Base-by-base conservation (phyloP, 1,284 basidiomycete genomes). In the Tremellales sp. region DNA sequence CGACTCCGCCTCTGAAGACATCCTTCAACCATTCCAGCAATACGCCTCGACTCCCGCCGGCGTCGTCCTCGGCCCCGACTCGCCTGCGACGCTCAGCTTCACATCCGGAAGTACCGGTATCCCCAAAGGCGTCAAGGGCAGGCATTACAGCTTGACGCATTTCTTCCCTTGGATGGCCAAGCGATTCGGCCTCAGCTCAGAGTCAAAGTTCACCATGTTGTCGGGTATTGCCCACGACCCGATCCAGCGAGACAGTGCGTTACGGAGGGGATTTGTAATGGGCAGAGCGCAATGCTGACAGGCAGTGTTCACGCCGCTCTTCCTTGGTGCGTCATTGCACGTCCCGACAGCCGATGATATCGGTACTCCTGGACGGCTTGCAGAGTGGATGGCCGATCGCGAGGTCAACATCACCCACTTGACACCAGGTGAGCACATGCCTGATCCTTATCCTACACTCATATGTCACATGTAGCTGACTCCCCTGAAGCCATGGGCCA, bases 401-500 rank as follows among this genome's bases (percentile, higher is more conserved):
- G 77, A 84, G 58, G 85, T 93, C 29, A 94, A 92, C 0, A 83
- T 97, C 17, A 98, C 96, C 2, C 96, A 99, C 71, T 80, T 99
- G 24, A 98, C 96, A 0, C 92, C 92, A 2, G n/a, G 71, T 5
- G 10, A 36, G 4, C 25, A 19, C 25, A 21, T 26, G 4, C 10
- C 42, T n/a, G 12, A 3, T 0, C 19, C n/a, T 29, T 6, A 27
- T 22, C 15, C 22, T 22, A n/a, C 17, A 15, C 23, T 37, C n/a
- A 13, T 40, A 12, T 29, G 4, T 27, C n/a, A 5, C 25, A 40
- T 29, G 17, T 23, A 47, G 63, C 55, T n/a, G n/a, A n/a, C n/a
- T n/a, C n/a, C n/a, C n/a, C n/a, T n/a, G n/a, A n/a, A n/a, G 94
- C 96, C 40, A 99, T 99, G 94, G 96, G 96, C 61, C 96, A 98